Evolutionary conservation across 331 rosid genomes (phyloP), one percentile per base, ranked within the genome.

Genomic region (Malus hybrid): DNA sequence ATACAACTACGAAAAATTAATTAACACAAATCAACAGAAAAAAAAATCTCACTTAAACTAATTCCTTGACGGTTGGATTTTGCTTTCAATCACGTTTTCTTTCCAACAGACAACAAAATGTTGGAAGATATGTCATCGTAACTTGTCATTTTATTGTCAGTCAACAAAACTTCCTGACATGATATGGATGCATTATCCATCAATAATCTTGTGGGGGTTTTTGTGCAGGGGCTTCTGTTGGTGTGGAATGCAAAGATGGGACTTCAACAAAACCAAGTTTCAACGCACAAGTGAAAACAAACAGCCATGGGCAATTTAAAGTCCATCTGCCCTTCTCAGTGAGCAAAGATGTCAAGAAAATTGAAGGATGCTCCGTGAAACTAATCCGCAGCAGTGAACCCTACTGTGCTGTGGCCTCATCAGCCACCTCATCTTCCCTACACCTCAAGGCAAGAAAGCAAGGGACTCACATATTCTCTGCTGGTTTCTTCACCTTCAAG

Each of bases 351-450:
- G 85, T 78, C 66, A 90, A 79, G 73, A 87, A 75, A 73, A 90
- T 92, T 61, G 86, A 87, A 20, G 88, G 86, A 11, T 95, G 99
- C 66, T 77, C 77, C 46, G 99, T 95, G 68, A 88, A 82, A 68
- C 16, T 95, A 78, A 70, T 92, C 71, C 85, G 84, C 58, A 90
- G 93, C 88, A 89, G 88, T 75, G 96, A 92, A 77, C 96, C 98
- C 28, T 80, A 86, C 18, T 95, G 98, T 76, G 89, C 93, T 66
- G 92, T 92, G 56, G 91, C 93, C 36, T 85, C 99, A 63, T 28
- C 87, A 57, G 82, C 89, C 4, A 72, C 85, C 39, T 85, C 96
- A 26, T 86, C 92, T 61, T 80, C 89, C 18, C 83, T 90, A 7
- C 81, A 73, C 36, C 91, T 92, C 53, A 88, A 88, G 79, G 82